Evolutionary conservation across 257 asterid genomes (phyloP), one percentile per base, ranked within the genome.

Genomic region (Primulina tabacum): DNA sequence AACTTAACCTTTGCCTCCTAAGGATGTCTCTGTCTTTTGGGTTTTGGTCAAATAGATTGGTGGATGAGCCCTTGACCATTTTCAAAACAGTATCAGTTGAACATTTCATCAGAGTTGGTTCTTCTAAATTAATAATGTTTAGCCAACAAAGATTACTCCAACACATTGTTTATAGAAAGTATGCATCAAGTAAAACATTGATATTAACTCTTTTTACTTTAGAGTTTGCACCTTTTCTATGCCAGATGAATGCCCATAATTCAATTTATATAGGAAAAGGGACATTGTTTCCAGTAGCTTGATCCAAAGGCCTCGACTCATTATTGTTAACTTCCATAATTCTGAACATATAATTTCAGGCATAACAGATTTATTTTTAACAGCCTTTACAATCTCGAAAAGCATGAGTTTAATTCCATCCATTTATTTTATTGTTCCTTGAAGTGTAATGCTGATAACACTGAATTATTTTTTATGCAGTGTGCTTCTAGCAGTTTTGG

Each of bases 401-500:
- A 35, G 10, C 8, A 35, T 35, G 40, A 35, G 40, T 7, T 35
- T 35, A 62, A 35, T 71, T 56, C 62, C 24, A 1, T 66, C 43
- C 55, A 10, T 34, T 68, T 9, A 55, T 71, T 24, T 65, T 30
- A 7, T 73, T 30, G 59, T 71, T 61, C 62, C 20, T 62, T 70
- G 70, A 68, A 24, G 47, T 62, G 57, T 10, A 62, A 60, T 75
- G 66, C 60, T 75, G 34, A 71, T 77, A 70, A 62, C 80, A 65
- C 65, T 67, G 67, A 75, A 75, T 70, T 75, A 59, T 74, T 82
- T 67, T 74, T 30, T 53, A 2, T 81, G 87, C 99, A 93, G 99
- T 78, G 96, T 90, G 64, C 97, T 93, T 77, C 99, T 93, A 75
- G 81, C 90, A 62, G 85, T 93, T 81, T 81, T 93, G 84, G 97